Conservation (phyloP, 164 flowering plant species). For the Vitis labrusca region DNA sequence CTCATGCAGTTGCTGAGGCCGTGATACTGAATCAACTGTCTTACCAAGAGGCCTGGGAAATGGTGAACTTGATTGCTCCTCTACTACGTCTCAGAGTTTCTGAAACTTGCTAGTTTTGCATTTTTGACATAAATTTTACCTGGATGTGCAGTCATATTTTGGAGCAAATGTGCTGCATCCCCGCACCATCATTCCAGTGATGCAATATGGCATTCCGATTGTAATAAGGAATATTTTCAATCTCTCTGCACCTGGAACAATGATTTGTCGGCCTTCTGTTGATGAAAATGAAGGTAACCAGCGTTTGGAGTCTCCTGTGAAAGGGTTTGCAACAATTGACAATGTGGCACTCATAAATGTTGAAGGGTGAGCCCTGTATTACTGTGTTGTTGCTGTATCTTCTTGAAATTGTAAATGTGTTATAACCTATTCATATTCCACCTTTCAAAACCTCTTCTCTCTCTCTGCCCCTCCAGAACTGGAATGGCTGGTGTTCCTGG, state of each 20-base stretch:
- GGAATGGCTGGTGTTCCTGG: constrained; percentile 99
- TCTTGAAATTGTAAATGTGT: not conserved
- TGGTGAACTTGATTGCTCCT: constrained; percentile 52
- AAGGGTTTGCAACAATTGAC: constrained; percentile 98
- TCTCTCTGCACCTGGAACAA: constrained; percentile 89
- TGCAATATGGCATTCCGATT: constrained; percentile 93
- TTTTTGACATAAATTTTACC: constrained; percentile 16
- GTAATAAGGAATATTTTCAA: constrained; percentile 91
- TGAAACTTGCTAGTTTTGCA: not conserved
- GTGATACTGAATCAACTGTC: constrained; percentile 77
- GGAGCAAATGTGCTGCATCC: constrained; percentile 99
- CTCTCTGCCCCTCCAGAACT: constrained; percentile 49
- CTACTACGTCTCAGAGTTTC: constrained; percentile 2
- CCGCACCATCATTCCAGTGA: constrained; percentile 95
- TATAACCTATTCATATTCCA: not conserved
- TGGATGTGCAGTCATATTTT: constrained; percentile 84
- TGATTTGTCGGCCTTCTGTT: constrained; percentile 56
- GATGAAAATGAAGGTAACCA: constrained; percentile 44
- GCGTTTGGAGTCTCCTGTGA: constrained; percentile 57
- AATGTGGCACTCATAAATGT: constrained; percentile 97
- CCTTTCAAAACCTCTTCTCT: constrained; percentile 1
- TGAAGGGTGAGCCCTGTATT: constrained; percentile 73
- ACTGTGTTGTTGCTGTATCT: constrained; percentile 5
- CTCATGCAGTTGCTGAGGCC: constrained; percentile 89
- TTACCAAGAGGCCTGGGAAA: constrained; percentile 99